Evolutionary conservation across 306 rosid species (phyloP).

Genomic region (Glycine tomentella): DNA sequence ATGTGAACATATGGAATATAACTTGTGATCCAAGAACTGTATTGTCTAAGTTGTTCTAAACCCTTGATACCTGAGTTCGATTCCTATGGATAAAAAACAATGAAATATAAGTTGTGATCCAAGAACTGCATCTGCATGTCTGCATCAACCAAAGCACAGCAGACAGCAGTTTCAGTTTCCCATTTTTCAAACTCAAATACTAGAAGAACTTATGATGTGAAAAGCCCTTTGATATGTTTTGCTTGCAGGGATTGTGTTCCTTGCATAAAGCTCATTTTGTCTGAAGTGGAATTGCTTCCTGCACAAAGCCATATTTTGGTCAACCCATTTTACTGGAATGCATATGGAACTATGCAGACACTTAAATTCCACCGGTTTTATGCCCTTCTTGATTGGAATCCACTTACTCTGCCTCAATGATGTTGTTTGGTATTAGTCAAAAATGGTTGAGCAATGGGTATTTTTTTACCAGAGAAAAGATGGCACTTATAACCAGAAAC

Average conservation of each 20-base stretch:
- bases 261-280: constrained; percentile 61
- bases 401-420: constrained; percentile 22
- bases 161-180: too few relatives aligned
- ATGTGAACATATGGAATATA: too few relatives aligned
- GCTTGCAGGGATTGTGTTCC: constrained; percentile 63
- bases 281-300: constrained; percentile 55
- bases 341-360: constrained; percentile 52
- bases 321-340: constrained; percentile 66
- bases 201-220: too few relatives aligned
- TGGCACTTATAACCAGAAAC: neutral
- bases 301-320: constrained; percentile 34
- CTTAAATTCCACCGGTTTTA: constrained; percentile 48
- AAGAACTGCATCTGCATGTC: too few relatives aligned
- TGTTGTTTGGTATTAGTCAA: neutral
- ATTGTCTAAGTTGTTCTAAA: too few relatives aligned
- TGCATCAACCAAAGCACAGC: too few relatives aligned
- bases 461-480: neutral
- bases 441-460: constrained; percentile 5
- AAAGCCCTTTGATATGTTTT: constrained; percentile 41
- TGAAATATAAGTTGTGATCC: too few relatives aligned
- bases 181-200: neutral
- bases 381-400: constrained; percentile 59
- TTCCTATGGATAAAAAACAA: too few relatives aligned
- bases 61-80: too few relatives aligned
- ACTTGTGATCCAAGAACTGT: too few relatives aligned